Evolutionary conservation across 495 filamentous ascomycete species (phyloP).

Genomic region (Annulohypoxylon bovei): DNA sequence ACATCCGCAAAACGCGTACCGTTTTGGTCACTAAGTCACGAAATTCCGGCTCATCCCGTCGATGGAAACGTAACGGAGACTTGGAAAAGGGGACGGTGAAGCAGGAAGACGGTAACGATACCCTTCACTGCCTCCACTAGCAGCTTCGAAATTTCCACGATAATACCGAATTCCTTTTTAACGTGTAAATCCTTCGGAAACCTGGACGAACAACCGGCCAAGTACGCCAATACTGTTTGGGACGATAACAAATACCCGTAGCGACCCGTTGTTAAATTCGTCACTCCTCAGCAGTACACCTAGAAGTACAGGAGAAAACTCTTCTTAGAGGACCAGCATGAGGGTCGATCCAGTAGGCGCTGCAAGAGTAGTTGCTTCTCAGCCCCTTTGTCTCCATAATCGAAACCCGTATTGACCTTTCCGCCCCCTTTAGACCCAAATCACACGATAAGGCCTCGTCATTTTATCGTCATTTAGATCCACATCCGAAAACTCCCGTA

Average conservation of each 20-base stretch:
- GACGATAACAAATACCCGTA: slow-evolving; percentile 61
- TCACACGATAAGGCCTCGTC: not conserved
- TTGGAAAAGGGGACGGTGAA: slow-evolving; percentile 50
- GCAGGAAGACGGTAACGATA: slow-evolving; percentile 51
- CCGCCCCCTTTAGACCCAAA: not conserved
- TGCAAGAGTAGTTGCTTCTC: not conserved
- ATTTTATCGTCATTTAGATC: not conserved
- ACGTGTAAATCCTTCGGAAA: slow-evolving; percentile 59
- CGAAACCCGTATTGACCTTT: not conserved
- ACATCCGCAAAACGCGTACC: slow-evolving; percentile 61
- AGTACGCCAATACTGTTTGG: slow-evolving; percentile 61
- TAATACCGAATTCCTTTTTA: slow-evolving; percentile 59
- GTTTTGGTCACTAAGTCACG: slow-evolving; percentile 59
- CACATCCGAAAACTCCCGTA: not conserved
- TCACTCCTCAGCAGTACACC: too few species aligned
- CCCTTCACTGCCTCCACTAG: slow-evolving; percentile 52
- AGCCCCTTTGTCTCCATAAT: not conserved
- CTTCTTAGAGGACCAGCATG: slow-evolving; percentile 62
- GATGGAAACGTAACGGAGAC: slow-evolving; percentile 50
- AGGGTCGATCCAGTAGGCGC: slow-evolving; percentile 49
- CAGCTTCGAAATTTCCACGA: slow-evolving; percentile 58
- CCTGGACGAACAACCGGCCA: slow-evolving; percentile 59
- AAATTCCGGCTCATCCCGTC: slow-evolving; percentile 59
- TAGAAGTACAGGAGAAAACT: slow-evolving; percentile 60
- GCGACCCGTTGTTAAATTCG: slow-evolving; percentile 57